Evolutionary conservation across 1,139 yeast species (phyloP).

Genomic region (Ashbya aceris): DNA sequence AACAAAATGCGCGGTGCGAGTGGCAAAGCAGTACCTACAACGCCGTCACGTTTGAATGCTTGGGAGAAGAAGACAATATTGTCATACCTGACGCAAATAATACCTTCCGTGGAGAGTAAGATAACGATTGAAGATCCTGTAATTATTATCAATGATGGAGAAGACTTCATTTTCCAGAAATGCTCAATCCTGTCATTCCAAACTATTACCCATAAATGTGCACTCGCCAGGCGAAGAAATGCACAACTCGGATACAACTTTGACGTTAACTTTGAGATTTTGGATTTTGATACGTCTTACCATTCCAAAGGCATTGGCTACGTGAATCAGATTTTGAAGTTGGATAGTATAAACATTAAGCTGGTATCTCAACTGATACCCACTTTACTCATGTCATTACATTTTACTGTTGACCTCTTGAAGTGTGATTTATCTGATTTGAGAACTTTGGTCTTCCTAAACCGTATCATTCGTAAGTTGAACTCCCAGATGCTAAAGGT

Average conservation of each 20-base stretch:
- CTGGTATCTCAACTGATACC: constrained; percentile 24
- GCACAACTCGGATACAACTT: constrained; percentile 16
- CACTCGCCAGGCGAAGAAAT: constrained; percentile 8
- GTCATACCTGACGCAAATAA: constrained; percentile 20
- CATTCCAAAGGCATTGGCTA: constrained; percentile 10
- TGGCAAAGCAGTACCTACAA: too few species aligned
- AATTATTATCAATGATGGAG: constrained; percentile 20
- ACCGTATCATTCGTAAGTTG: constrained; percentile 22
- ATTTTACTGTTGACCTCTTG: constrained; percentile 16
- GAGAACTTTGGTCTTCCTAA: constrained; percentile 30
- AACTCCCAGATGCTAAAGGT: constrained; percentile 22
- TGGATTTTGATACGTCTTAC: constrained; percentile 15
- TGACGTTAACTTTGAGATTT: constrained; percentile 17
- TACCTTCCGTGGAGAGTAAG: constrained; percentile 26
- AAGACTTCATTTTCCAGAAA: constrained; percentile 18
- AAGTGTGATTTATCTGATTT: constrained; percentile 27
- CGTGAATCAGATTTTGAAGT: constrained; percentile 16
- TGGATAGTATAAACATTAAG: constrained; percentile 20
- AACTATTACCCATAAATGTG: constrained; percentile 17
- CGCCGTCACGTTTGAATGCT: too few species aligned
- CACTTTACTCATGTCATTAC: constrained; percentile 9
- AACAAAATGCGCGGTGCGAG: not conserved
- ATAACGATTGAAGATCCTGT: constrained; percentile 28
- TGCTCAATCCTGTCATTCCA: constrained; percentile 15
- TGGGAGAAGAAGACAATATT: constrained; percentile 11